A percentile compares a stretch with the other conserved stretches of the same genome.
phyloP scores from a whole-genome alignment of 306 rosid genomes.

The Ormosia emarginata region DNA sequence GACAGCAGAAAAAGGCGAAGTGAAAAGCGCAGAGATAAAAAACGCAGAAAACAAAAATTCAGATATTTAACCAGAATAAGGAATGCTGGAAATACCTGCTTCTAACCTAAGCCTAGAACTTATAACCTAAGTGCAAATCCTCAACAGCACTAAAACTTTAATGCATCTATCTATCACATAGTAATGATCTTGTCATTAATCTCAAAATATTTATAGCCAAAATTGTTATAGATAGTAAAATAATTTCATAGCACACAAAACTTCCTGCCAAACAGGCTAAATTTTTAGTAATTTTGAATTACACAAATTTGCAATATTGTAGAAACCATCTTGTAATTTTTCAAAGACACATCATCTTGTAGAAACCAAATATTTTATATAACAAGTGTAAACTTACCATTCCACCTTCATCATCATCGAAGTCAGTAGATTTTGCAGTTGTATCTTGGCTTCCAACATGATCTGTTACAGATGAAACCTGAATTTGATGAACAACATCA shows the following conservation, averaged over 20 bases:
- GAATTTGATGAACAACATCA: conserved; percentile 15
- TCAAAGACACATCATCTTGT: background rate
- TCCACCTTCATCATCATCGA: conserved; percentile 98
- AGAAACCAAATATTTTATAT: background rate
- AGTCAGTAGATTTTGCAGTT: conserved; percentile 85
- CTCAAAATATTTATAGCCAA: background rate
- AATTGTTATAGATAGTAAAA: background rate
- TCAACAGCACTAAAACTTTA: conserved; percentile 10
- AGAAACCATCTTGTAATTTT: too few species aligned
- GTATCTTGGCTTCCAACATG: conserved; percentile 84
- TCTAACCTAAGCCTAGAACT: background rate
- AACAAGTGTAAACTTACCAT: conserved; percentile 57
- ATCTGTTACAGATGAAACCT: conserved; percentile 96
- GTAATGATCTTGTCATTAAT: conserved; percentile 10
- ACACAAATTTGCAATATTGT: background rate
- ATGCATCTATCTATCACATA: background rate
- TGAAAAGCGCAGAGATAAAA: background rate
- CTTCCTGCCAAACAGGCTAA: background rate
- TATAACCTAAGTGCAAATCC: conserved; percentile 13
- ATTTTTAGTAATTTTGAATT: background rate
- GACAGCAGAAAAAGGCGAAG: background rate
- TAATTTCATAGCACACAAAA: conserved; percentile 9
- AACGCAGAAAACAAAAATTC: background rate
- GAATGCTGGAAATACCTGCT: background rate
- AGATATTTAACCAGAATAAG: background rate